A percentile compares a stretch with the other conserved stretches of the same genome.
These are phyloP conservation scores for Immersiporthe knoxdaviesiana DNA, from an alignment of 2,329 filamentous ascomycete species.

Conservation along the genomic window DNA sequence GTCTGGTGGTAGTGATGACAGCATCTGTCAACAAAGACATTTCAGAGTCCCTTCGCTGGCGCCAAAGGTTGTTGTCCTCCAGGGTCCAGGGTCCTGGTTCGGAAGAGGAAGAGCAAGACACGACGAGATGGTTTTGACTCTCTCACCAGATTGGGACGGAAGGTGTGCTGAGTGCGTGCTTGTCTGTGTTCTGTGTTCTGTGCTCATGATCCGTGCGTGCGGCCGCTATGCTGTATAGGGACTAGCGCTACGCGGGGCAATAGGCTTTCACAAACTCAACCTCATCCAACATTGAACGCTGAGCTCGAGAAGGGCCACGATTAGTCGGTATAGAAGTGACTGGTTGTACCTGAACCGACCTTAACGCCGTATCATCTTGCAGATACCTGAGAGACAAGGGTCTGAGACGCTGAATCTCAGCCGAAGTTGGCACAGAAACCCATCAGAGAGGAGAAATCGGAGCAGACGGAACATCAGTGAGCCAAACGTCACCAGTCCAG, in stretches of 20 bases:
- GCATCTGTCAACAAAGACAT: neutral
- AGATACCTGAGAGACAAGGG: neutral
- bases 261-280: conserved; percentile 18
- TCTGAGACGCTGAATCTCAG: neutral
- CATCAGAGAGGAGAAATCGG: neutral
- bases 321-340: neutral
- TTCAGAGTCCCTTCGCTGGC: neutral
- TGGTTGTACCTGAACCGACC: neutral
- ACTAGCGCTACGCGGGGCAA: conserved; percentile 13
- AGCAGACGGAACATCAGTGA: neutral
- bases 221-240: conserved; percentile 3
- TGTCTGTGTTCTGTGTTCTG: neutral
- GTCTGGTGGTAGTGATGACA: neutral
- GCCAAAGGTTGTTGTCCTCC: neutral
- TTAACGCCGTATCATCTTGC: neutral
- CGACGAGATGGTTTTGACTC: neutral
- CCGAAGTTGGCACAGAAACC: neutral
- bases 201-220: neutral
- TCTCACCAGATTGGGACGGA: neutral
- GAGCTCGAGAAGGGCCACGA: neutral
- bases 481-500: neutral
- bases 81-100: neutral
- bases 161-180: neutral
- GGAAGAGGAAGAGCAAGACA: neutral
- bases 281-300: conserved; percentile 12